Base-by-base conservation (phyloP, 176 grass and related monocot genomes). In the Aegilops longissima region DNA sequence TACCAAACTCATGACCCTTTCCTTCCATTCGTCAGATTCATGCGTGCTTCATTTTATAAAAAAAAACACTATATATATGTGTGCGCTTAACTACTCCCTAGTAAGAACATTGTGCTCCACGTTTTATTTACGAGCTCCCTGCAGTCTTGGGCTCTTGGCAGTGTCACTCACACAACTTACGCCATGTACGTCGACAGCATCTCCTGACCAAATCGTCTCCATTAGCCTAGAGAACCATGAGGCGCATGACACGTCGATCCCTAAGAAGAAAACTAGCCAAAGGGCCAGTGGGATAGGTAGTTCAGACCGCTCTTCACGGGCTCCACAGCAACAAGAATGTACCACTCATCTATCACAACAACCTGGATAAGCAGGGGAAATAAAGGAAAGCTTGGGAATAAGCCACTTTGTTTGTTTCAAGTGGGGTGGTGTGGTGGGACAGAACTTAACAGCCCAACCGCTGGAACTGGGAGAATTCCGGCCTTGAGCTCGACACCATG, bases 371-470 rank as follows among this genome's bases (percentile, higher is more conserved):
- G 42, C 42, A 11, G 42, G 42, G 45, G 16, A 54, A 31, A 56
- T 33, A 56, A 56, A 36, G 35, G 6, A 8, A 76, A 77, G 29
- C 42, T 63, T 21, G 17, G 30, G 79, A 72, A 54, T 64, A 85
- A 31, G 84, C 65, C 73, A 79, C 30, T 38, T 76, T 9, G 3
- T 77, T 64, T 44, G 3, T 70, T 52, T 66, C 73, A 34, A 0
- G 84, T 66, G 79, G 72, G 79, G 66, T 49, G 5, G 30, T 72
- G 73, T 31, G 73, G 73, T 56, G 23, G 89, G 70, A 80, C 61
- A 61, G 59, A 80, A 70, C 27, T 81, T 10, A 84, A 91, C 89
- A 88, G 76, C 76, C 39, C 89, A 88, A 64, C 85, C 65, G 68
- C 81, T 69, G 4, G 74, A 77, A 29, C 30, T 21, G 74, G 74